Base-by-base conservation (phyloP, 768 basidiomycete species). In the Russula sp. region DNA sequence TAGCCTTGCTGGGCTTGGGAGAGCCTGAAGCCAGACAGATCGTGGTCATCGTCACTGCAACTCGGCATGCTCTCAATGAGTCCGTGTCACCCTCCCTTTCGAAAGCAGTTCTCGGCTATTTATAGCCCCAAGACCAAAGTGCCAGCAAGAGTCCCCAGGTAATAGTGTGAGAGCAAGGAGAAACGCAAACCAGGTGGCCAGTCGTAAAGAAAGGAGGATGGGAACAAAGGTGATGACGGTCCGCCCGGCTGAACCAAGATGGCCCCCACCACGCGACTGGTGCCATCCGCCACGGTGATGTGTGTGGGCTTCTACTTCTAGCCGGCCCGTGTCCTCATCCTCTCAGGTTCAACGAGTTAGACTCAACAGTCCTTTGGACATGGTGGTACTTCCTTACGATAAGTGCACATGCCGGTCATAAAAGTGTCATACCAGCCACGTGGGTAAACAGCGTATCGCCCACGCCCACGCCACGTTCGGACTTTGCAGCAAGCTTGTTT, bases 231-330 rank as follows among this genome's bases (percentile, higher is more conserved):
- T 8, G 42, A 25, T 25, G 46, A 48, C 57, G 51, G 61, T 35
- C 56, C 61, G 52, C 39, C 39, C 56, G 57, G 62, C n/a, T 36
- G 46, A 43, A 53, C 38, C 22, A 59, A 38, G 41, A 7, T 22
- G 32, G 56, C 36, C 42, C 20, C 25, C 39, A 18, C 35, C 51
- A 60, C 47, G 61, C 49, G 32, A 58, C 45, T 35, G 32, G 20
- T 49, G 43, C 34, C 59, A 45, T 25, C 42, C 41, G 51, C 49
- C 60, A 58, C 50, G n/a, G 63, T 66, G 65, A 58, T 58, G 56
- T 25, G 18, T n/a, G n/a, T n/a, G 16, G 2, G 34, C 47, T 36
- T 34, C 22, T 29, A 29, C 25, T 29, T 29, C 25, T 43, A 22
- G 46, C 59, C 63, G 25, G 52, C 35, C 53, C 47, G 53, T 35